A percentile compares a stretch with the other conserved stretches of the same genome.
phyloP scores from a whole-genome alignment of 768 basidiomycete genomes.

The Trametes gibbosa region DNA sequence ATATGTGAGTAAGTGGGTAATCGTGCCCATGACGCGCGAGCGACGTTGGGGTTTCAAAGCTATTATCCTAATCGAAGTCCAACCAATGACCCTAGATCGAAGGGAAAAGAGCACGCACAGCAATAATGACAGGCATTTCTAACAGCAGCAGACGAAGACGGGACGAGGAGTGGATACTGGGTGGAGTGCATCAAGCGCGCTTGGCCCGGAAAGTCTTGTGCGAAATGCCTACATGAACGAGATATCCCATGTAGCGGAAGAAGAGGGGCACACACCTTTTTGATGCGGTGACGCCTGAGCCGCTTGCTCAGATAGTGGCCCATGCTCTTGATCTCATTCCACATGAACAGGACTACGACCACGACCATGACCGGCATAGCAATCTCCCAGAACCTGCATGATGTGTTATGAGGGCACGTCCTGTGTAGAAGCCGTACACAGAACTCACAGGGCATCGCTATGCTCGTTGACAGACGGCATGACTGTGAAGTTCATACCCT shows the following conservation, averaged over 20 bases:
- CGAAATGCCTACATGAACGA: too few species aligned
- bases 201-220: background rate
- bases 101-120: conserved; percentile 1
- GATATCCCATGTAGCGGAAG: background rate
- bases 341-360: conserved; percentile 52
- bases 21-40: background rate
- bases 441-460: conserved; percentile 46
- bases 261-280: conserved; percentile 30
- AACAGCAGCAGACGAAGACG: background rate
- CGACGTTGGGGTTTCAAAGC: background rate
- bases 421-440: background rate
- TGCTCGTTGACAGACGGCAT: conserved; percentile 50
- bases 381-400: conserved; percentile 61
- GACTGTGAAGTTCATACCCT: conserved; percentile 65
- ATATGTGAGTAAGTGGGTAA: background rate
- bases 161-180: background rate
- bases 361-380: conserved; percentile 57
- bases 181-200: background rate
- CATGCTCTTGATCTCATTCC: conserved; percentile 45
- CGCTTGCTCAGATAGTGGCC: conserved; percentile 48
- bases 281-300: conserved; percentile 28
- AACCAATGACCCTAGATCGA: background rate
- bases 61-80: background rate
- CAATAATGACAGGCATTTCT: background rate
- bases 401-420: background rate